Evolutionary conservation across 2,329 filamentous ascomycete genomes (phyloP).

Genomic region (Pseudocercospora vitis): DNA sequence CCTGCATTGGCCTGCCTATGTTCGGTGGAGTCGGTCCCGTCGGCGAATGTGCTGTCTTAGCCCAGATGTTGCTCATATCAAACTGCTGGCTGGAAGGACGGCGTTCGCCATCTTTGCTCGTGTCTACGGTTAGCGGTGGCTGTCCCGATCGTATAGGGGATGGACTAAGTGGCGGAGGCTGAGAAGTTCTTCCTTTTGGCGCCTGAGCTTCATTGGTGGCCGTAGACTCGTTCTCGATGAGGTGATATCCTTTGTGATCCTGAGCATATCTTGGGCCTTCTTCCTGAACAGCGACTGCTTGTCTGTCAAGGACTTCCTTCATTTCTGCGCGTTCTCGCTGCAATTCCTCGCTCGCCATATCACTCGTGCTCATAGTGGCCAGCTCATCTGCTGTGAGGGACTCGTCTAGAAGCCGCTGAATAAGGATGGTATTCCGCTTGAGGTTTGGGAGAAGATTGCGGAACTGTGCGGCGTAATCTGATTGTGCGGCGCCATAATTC

Average conservation of each 20-base stretch:
- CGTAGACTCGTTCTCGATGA: conserved; percentile 69
- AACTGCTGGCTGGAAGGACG: conserved; percentile 53
- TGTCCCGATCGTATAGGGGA: conserved; percentile 33
- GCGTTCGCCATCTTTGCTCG: conserved; percentile 18
- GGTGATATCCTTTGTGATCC: conserved; percentile 93
- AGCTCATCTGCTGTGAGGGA: conserved; percentile 72
- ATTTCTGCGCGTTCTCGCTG: conserved; percentile 75
- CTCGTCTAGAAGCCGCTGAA: conserved; percentile 71
- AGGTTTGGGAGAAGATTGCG: conserved; percentile 81
- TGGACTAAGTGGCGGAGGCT: conserved; percentile 20
- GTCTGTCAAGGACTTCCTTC: conserved; percentile 75
- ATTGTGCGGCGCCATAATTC: conserved; percentile 54
- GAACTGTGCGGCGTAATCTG: conserved; percentile 62
- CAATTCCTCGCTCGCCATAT: conserved; percentile 88
- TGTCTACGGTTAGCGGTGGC: conserved; percentile 25
- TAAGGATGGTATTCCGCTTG: conserved; percentile 80
- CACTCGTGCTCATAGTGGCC: conserved; percentile 83
- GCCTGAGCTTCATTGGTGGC: not conserved
- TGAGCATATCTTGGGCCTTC: conserved; percentile 76
- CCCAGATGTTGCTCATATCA: conserved; percentile 83
- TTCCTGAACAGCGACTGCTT: conserved; percentile 75
- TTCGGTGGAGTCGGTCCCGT: conserved; percentile 38
- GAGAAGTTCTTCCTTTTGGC: conserved; percentile 3
- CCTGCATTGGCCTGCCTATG: conserved; percentile 49
- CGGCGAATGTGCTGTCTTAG: conserved; percentile 72